phyloP scores from a whole-genome alignment of 768 basidiomycete species.

The Obba rivulosa region DNA sequence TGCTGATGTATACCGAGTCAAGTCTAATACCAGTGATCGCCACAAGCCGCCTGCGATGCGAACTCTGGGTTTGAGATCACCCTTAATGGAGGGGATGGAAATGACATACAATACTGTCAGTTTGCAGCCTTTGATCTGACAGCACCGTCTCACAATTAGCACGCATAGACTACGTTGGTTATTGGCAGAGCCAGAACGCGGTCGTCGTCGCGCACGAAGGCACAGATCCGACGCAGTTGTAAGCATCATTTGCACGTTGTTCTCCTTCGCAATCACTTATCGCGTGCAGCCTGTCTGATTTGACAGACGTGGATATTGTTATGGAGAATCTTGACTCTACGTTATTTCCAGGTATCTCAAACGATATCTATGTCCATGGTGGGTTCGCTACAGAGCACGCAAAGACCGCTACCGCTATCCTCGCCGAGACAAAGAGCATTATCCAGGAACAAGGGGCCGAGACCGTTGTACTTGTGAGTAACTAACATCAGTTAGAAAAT shows the following conservation, averaged over 20 bases:
- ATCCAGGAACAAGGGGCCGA: conserved; percentile 32
- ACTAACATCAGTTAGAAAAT: neutral
- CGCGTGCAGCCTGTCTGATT: conserved; percentile 35
- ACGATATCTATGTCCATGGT: conserved; percentile 40
- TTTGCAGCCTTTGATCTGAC: neutral
- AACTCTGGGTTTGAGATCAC: conserved; percentile 36
- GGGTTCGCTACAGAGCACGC: conserved; percentile 53
- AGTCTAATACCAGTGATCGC: neutral
- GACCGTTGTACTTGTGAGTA: conserved; percentile 37
- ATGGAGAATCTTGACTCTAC: conserved; percentile 33
- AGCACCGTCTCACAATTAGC: neutral
- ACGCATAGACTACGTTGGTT: conserved; percentile 47
- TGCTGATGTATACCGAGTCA: neutral
- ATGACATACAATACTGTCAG: conserved; percentile 43
- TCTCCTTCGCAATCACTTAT: neutral
- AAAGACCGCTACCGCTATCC: conserved; percentile 37
- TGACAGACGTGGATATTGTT: conserved; percentile 44
- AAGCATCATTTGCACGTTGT: conserved; percentile 10
- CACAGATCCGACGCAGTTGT: conserved; percentile 54
- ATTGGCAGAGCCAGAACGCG: conserved; percentile 43
- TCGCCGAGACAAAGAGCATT: conserved; percentile 37
- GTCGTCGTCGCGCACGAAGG: conserved; percentile 61
- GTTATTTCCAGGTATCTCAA: conserved; percentile 52
- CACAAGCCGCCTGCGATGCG: conserved; percentile 33
- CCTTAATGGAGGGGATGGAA: conserved; percentile 45